These are phyloP conservation scores for Parathielavia appendiculata DNA, from an alignment of 495 filamentous ascomycete species.

Conservation along the genomic window DNA sequence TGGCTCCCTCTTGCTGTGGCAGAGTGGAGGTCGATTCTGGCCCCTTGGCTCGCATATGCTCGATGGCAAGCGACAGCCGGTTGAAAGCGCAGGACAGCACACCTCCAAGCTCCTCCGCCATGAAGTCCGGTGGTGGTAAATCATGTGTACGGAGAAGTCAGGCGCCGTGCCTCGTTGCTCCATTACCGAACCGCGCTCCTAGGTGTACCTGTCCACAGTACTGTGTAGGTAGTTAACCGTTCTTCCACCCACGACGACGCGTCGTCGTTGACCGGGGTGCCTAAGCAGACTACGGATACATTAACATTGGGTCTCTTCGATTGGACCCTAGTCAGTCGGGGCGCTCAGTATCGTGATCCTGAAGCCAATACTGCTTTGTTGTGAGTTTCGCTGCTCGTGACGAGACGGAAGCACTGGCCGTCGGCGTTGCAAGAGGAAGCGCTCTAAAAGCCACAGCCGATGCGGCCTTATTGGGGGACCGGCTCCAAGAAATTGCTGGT, in stretches of 20 bases:
- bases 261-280: conserved; percentile 3
- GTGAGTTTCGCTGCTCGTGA: neutral
- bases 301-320: neutral
- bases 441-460: conserved; percentile 11
- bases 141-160: too few relatives aligned
- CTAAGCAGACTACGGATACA: neutral
- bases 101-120: too few relatives aligned
- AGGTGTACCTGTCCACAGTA: too few relatives aligned
- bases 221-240: too few relatives aligned
- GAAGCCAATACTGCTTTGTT: conserved; percentile 11
- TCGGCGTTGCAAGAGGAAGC: conserved; percentile 15
- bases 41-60: too few relatives aligned
- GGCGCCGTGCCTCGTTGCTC: too few relatives aligned
- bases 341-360: conserved; percentile 6
- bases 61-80: neutral
- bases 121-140: too few relatives aligned
- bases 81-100: neutral
- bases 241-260: neutral
- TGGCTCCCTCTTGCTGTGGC: neutral
- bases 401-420: conserved; percentile 17
- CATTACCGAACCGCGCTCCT: neutral
- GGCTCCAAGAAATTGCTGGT: conserved; percentile 14
- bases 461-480: conserved; percentile 8
- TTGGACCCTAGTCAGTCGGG: conserved; percentile 6
- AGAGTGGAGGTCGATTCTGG: neutral